Evolutionary conservation across 805 yeast species (phyloP), one percentile per base, ranked within the genome.

Genomic region (Torulaspora microellipsoides): DNA sequence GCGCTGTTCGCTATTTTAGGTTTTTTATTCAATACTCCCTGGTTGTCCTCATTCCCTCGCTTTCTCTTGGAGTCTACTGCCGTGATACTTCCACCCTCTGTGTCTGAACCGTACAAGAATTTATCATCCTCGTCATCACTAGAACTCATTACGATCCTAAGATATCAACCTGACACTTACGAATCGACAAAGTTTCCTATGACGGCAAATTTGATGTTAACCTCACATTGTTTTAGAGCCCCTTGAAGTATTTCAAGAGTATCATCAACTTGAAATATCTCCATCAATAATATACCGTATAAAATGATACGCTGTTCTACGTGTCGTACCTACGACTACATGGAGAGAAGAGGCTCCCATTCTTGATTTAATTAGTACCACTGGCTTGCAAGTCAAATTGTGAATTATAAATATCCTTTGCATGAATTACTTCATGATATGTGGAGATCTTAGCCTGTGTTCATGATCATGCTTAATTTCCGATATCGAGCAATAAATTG

Each of bases 101-200:
- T 61, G 33, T 62, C 67, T 12, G 67, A 53, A 14, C 68, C 68
- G 36, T 64, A 65, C 12, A 63, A 46, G 46, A 55, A 64, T 42
- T 58, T 61, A 25, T 65, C 67, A 38, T 66, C 69, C 27, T 62
- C 66, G 31, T 58, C 63, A 40, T 49, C 61, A 53, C 67, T 58
- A 20, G 64, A 55, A 32, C 54, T 55, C 63, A 56, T 62, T 14
- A 3, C 43, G 20, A 31, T 31, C 9, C 14, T 31, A 9, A 31
- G 14, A 13, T 31, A 14, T 31, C 34, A 14, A 31, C 34, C 14
- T 31, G 25, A 20, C 4, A 3, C 8, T 2, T 20, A 20, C 2
- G 8, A 7, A 5, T 20, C 25, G 4, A 6, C 25, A 20, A 20
- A 20, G 25, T 4, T 20, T 20, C 25, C 38, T 35, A 27, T 35